Base-by-base conservation (phyloP, 768 basidiomycete species). In the Suillus variegatus region DNA sequence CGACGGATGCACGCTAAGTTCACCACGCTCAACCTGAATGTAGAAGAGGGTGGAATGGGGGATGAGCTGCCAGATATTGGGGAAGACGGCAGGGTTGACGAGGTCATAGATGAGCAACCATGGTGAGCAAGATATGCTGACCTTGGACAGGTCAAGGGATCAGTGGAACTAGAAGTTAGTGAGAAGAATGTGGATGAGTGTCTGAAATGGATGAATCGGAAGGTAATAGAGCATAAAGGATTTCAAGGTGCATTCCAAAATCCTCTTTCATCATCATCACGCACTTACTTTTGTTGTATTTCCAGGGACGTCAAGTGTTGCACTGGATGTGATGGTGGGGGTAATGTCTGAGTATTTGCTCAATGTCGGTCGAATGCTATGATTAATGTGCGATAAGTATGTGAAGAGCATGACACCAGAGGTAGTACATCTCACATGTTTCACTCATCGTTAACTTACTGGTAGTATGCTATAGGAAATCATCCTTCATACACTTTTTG, bases 401-500 rank as follows among this genome's bases (percentile, higher is more conserved):
- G 85, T 85, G 2, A 80, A 84, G 57, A 85, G 84, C 25, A 94
- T 97, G 93, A 87, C 90, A 1, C 74, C 93, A 0, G 95, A 97
- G 86, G 95, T 95, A 64, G 28, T 28, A 28, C 65, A 84, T 72
- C 41, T 28, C 9, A 6, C 32, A 28, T 44, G 62, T 62, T 49
- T n/a, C 36, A 54, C 20, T 38, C 22, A 9, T 32, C 40, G n/a
- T 28, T n/a, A 61, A 40, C 49, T 28, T 28, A 28, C 63, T 25
- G 65, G 70, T 51, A 62, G 41, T 57, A 38, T n/a, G 64, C 38
- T 54, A 22, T 65, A 97, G 94, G 94, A 97, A 88, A 96, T 97
- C 44, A 88, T 97, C 41, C 83, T 95, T 2, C 94, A 97, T 74
- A 91, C 94, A 0, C 80, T 98, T 20, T 93, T 95, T 68, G 94